phyloP scores from a whole-genome alignment of 164 flowering plant species.

The Chimonanthus praecox region DNA sequence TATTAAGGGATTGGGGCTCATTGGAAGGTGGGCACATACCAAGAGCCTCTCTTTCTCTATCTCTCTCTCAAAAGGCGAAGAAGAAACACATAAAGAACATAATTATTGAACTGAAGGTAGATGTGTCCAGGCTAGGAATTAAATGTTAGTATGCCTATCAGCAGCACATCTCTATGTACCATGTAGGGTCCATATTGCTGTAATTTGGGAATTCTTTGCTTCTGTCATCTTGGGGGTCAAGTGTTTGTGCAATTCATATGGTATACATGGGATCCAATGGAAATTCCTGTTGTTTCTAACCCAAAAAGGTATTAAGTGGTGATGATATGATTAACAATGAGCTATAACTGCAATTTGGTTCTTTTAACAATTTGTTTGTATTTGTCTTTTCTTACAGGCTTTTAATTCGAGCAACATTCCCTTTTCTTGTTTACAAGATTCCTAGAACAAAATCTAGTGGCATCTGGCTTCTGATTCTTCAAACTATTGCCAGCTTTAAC shows the following conservation, averaged over 20 bases:
- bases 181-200: too few relatives aligned
- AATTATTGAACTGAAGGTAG: neutral
- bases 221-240: neutral
- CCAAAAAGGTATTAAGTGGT: neutral
- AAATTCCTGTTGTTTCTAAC: neutral
- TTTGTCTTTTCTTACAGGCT: conserved; percentile 39
- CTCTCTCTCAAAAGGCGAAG: too few relatives aligned
- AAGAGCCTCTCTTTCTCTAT: too few relatives aligned
- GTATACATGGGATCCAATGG: neutral
- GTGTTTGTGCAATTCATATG: neutral
- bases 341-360: neutral
- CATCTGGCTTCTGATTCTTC: conserved; percentile 66
- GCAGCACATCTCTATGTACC: too few relatives aligned
- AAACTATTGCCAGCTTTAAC: conserved; percentile 70
- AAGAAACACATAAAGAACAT: neutral
- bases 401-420: conserved; percentile 37
- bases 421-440: conserved; percentile 54
- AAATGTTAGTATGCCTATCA: too few relatives aligned
- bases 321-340: neutral
- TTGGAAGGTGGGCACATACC: too few relatives aligned
- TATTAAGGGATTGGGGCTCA: too few relatives aligned
- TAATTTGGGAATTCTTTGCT: too few relatives aligned
- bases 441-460: conserved; percentile 50
- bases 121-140: neutral
- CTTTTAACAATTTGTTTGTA: neutral